These are phyloP conservation scores for Pyrenophora seminiperda DNA, from an alignment of 2,329 filamentous ascomycete species.

Conservation along the genomic window DNA sequence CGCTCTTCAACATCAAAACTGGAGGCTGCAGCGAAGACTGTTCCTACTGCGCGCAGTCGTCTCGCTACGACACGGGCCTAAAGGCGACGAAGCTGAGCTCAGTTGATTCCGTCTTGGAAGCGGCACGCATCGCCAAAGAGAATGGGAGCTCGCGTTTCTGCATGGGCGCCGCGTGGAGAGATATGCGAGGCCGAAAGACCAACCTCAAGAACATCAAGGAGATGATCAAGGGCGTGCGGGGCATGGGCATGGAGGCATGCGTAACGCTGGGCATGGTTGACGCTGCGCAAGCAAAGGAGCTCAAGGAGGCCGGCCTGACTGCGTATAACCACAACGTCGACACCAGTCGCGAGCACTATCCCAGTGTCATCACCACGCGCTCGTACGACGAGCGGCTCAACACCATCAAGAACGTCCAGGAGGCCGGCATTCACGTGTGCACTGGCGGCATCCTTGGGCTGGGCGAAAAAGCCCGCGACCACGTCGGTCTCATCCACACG, in stretches of 20 bases:
- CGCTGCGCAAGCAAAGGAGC: constrained; percentile 74
- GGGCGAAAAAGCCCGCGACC: constrained; percentile 78
- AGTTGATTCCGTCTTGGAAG: constrained; percentile 79
- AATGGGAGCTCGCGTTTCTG: constrained; percentile 92
- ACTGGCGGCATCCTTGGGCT: constrained; percentile 86
- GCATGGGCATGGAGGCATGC: constrained; percentile 85
- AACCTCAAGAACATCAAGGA: constrained; percentile 80
- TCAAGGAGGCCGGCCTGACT: constrained; percentile 82
- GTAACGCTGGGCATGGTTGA: constrained; percentile 97
- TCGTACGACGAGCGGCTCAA: constrained; percentile 84
- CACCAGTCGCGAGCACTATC: constrained; percentile 87
- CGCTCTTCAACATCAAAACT: constrained; percentile 95
- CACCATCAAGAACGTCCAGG: constrained; percentile 78
- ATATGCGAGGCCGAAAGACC: constrained; percentile 89
- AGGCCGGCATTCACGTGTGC: constrained; percentile 88
- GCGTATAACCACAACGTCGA: constrained; percentile 96
- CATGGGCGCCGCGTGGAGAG: constrained; percentile 92
- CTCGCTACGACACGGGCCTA: constrained; percentile 76
- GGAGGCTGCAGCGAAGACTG: constrained; percentile 92
- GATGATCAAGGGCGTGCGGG: constrained; percentile 82
- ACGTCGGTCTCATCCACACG: constrained; percentile 81
- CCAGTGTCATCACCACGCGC: constrained; percentile 81
- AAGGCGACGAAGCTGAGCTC: constrained; percentile 78
- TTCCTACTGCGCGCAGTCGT: constrained; percentile 89
- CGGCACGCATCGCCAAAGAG: constrained; percentile 75